Evolutionary conservation across 2,329 filamentous ascomycete genomes (phyloP).

Genomic region (Apiospora malaysiana): DNA sequence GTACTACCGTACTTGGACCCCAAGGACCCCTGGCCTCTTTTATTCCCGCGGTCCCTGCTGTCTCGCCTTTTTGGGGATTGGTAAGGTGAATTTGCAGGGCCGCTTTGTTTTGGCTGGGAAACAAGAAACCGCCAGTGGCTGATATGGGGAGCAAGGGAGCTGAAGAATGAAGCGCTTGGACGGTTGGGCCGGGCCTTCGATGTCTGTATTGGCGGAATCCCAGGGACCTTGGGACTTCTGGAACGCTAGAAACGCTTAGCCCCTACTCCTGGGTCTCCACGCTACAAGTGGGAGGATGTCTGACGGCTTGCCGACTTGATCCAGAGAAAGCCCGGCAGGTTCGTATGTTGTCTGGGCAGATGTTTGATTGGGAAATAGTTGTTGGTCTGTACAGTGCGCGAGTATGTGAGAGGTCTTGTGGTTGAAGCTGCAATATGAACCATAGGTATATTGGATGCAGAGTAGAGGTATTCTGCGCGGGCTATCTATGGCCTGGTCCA

Average conservation of each 20-base stretch:
- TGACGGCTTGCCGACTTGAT: not conserved
- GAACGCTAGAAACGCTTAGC: constrained; percentile 17
- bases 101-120: constrained; percentile 12
- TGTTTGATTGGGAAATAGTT: not conserved
- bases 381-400: not conserved
- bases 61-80: not conserved
- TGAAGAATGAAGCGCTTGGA: constrained; percentile 16
- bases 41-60: not conserved
- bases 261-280: constrained; percentile 14
- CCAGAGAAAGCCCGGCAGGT: not conserved
- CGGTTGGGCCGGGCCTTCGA: not conserved
- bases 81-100: not conserved
- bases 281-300: not conserved
- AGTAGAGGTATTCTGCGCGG: too few relatives aligned
- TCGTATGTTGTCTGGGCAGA: constrained; percentile 3
- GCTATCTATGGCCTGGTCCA: too few relatives aligned
- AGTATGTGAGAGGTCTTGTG: not conserved
- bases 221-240: not conserved
- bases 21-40: constrained; percentile 4
- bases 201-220: constrained; percentile 4
- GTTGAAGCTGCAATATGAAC: not conserved
- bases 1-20: too few relatives aligned
- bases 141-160: not conserved
- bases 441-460: not conserved
- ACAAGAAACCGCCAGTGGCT: constrained; percentile 7